Conservation (phyloP, 1,284 basidiomycete species). For the Trametes polyzona region DNA sequence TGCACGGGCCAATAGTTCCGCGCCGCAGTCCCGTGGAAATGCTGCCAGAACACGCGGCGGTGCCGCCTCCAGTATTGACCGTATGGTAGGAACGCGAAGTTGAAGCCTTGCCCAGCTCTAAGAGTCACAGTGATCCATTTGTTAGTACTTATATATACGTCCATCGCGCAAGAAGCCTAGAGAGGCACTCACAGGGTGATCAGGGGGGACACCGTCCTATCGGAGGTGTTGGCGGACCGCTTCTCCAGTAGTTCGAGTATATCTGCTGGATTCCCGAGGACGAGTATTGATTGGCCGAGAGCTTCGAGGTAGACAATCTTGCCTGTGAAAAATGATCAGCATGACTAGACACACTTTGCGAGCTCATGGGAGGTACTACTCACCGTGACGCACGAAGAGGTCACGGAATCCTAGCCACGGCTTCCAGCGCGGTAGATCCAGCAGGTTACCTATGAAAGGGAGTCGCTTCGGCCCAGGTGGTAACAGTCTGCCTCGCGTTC, state of each 20-base stretch:
- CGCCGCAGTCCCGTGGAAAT: constrained; percentile 10
- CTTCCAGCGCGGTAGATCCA: not conserved
- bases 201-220: not conserved
- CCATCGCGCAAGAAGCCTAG: not conserved
- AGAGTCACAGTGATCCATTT: not conserved
- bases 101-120: constrained; percentile 7
- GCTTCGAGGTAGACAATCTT: not conserved
- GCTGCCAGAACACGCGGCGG: constrained; percentile 18
- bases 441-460: not conserved
- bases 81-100: constrained; percentile 11
- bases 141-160: not conserved
- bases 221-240: constrained; percentile 9
- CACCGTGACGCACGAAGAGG: not conserved
- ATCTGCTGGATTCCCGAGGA: not conserved
- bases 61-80: constrained; percentile 9
- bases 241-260: constrained; percentile 12
- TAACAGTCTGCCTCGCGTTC: not conserved
- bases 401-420: constrained; percentile 10
- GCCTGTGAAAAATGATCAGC: not conserved
- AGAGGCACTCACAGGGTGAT: constrained; percentile 1
- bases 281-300: constrained; percentile 1
- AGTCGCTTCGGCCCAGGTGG: not conserved
- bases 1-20: constrained; percentile 6
- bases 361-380: not conserved
- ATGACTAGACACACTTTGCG: no score